These are phyloP conservation scores for Tolypocladium ovalisporum DNA, from an alignment of 2,329 filamentous ascomycete species.

Conservation along the genomic window DNA sequence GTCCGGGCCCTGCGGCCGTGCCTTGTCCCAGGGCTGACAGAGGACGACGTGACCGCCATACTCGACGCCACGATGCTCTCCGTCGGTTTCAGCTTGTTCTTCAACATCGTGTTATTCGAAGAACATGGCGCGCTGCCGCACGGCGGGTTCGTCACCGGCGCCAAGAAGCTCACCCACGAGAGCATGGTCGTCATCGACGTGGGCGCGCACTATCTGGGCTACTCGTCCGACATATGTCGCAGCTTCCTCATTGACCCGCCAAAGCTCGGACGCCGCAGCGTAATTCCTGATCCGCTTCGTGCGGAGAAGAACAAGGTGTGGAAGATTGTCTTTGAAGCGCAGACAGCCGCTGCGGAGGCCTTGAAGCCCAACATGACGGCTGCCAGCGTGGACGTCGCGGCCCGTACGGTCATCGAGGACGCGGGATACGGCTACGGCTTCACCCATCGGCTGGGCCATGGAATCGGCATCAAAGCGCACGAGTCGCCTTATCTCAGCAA, in stretches of 20 bases:
- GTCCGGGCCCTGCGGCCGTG: conserved; percentile 7
- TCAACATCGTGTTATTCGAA: conserved; percentile 54
- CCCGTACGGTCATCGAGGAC: conserved; percentile 42
- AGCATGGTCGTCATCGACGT: conserved; percentile 54
- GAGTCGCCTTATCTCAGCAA: conserved; percentile 56
- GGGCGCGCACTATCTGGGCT: conserved; percentile 49
- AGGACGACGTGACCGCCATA: conserved; percentile 36
- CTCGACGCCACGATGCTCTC: conserved; percentile 44
- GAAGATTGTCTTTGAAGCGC: conserved; percentile 51
- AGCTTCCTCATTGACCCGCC: conserved; percentile 43
- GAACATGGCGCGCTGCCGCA: conserved; percentile 42
- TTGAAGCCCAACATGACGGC: conserved; percentile 42
- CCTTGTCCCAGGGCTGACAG: not conserved
- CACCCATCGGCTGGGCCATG: conserved; percentile 52
- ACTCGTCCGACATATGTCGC: conserved; percentile 53
- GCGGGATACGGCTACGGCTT: conserved; percentile 49
- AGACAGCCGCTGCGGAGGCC: conserved; percentile 40
- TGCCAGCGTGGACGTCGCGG: conserved; percentile 50
- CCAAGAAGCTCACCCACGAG: conserved; percentile 38
- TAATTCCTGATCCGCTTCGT: conserved; percentile 12
- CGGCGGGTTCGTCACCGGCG: conserved; percentile 39
- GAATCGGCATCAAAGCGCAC: conserved; percentile 56
- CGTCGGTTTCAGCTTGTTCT: conserved; percentile 45
- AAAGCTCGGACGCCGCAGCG: not conserved
- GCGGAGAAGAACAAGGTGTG: conserved; percentile 46